A percentile compares a stretch with the other conserved stretches of the same genome.
phyloP scores from a whole-genome alignment of 2,329 filamentous ascomycete species.

The Nannizziopsis barbatae region DNA sequence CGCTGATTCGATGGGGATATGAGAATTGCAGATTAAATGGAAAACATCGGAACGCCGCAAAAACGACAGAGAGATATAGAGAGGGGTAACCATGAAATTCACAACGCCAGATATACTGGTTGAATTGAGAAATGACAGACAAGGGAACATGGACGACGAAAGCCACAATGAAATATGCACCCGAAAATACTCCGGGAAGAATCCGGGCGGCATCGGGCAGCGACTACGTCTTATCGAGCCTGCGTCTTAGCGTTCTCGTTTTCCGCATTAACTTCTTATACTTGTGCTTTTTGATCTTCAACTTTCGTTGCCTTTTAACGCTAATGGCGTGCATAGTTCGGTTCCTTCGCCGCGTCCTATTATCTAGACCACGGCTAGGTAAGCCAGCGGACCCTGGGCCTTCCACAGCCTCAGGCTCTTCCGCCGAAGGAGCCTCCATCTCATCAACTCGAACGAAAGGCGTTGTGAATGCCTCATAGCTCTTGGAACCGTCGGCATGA shows the following conservation, averaged over 20 bases:
- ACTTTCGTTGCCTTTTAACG: constrained; percentile 79
- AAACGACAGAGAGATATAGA: constrained; percentile 2
- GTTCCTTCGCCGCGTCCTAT: constrained; percentile 43
- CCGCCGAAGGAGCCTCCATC: constrained; percentile 28
- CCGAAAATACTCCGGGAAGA: background rate
- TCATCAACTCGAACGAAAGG: constrained; percentile 37
- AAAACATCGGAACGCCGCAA: too few species aligned
- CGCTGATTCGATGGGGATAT: too few species aligned
- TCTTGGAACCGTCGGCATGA: constrained; percentile 39
- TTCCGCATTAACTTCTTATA: constrained; percentile 98
- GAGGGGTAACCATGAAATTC: constrained; percentile 2
- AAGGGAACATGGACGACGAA: background rate
- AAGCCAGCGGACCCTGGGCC: constrained; percentile 33
- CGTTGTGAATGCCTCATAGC: constrained; percentile 42
- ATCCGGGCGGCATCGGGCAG: background rate
- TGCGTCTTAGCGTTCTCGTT: constrained; percentile 78
- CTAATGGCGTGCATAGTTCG: constrained; percentile 67
- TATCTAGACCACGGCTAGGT: constrained; percentile 41
- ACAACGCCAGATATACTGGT: constrained; percentile 1
- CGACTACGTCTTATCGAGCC: constrained; percentile 55
- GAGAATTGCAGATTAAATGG: too few species aligned
- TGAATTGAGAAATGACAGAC: background rate
- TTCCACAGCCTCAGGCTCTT: constrained; percentile 37
- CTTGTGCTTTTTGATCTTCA: constrained; percentile 99
- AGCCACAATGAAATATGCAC: background rate